Percentiles rank a stretch among this genome's conserved stretches.
Conservation (phyloP, 768 basidiomycete genomes). For the Mycena leptocephala region DNA sequence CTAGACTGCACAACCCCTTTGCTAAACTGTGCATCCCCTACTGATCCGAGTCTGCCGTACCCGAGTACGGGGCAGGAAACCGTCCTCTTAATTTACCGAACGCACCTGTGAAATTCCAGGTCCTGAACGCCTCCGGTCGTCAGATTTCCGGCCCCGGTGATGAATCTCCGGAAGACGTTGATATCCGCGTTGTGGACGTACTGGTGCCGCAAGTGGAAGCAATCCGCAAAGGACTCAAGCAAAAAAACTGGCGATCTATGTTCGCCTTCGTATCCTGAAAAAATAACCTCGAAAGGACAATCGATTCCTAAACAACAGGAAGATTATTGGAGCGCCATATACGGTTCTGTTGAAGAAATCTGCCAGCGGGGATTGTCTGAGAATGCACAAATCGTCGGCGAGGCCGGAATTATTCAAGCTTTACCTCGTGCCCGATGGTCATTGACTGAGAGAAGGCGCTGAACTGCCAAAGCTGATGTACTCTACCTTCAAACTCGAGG, state of each 20-base stretch:
- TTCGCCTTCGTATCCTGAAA: conserved; percentile 9
- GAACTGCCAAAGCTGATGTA: conserved; percentile 30
- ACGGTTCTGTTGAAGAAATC: conserved; percentile 5
- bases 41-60: conserved; percentile 33
- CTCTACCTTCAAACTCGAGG: conserved; percentile 34
- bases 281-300: not conserved
- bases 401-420: conserved; percentile 18
- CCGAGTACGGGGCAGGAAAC: conserved; percentile 3
- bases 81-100: not conserved
- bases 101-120: not conserved
- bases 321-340: not conserved
- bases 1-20: not conserved
- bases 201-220: conserved; percentile 1
- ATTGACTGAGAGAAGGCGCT: conserved; percentile 24
- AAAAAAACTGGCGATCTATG: not conserved
- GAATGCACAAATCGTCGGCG: conserved; percentile 23
- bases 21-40: conserved; percentile 14
- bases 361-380: conserved; percentile 9
- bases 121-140: conserved; percentile 32
- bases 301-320: conserved; percentile 23
- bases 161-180: conserved; percentile 21
- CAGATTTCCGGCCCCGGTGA: conserved; percentile 28
- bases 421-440: conserved; percentile 28
- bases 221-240: not conserved
- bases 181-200: conserved; percentile 34